Conservation (phyloP, 2,329 filamentous ascomycete species). For the Talaromyces sp. region DNA sequence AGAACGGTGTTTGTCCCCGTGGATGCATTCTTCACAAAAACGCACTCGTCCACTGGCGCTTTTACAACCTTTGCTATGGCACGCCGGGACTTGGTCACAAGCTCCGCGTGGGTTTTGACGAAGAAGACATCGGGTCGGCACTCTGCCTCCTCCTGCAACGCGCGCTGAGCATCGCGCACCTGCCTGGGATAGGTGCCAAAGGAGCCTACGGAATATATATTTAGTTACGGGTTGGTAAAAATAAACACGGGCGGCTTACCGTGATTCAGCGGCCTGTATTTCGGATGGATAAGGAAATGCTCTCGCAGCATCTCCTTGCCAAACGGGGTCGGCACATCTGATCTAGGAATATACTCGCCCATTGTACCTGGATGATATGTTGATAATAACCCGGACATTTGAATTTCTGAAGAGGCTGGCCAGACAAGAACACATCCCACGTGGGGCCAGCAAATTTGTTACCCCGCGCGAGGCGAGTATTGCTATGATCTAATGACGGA, state of each 20-base stretch:
- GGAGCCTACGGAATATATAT: conserved; percentile 45
- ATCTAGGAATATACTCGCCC: conserved; percentile 1
- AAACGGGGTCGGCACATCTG: conserved; percentile 32
- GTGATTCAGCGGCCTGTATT: conserved; percentile 73
- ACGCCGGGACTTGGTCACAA: conserved; percentile 59
- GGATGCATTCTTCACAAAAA: conserved; percentile 79
- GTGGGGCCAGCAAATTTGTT: background rate
- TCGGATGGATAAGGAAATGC: conserved; percentile 63
- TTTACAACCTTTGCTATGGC: conserved; percentile 63
- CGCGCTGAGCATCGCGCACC: conserved; percentile 55
- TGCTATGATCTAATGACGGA: background rate
- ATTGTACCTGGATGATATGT: background rate
- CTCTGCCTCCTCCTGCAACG: conserved; percentile 65
- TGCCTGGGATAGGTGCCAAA: conserved; percentile 68
- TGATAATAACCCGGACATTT: background rate
- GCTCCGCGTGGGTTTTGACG: conserved; percentile 58
- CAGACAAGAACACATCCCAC: background rate
- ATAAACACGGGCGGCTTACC: conserved; percentile 42
- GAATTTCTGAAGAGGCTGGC: background rate
- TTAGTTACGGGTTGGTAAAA: background rate
- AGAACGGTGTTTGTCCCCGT: conserved; percentile 66
- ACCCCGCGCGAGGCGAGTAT: background rate
- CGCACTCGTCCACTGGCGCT: conserved; percentile 59
- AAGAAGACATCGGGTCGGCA: conserved; percentile 69
- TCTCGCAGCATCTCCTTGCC: conserved; percentile 50